These are phyloP conservation scores for Kodamaea plutei DNA, from an alignment of 1,139 yeast genomes.

Conservation along the genomic window DNA sequence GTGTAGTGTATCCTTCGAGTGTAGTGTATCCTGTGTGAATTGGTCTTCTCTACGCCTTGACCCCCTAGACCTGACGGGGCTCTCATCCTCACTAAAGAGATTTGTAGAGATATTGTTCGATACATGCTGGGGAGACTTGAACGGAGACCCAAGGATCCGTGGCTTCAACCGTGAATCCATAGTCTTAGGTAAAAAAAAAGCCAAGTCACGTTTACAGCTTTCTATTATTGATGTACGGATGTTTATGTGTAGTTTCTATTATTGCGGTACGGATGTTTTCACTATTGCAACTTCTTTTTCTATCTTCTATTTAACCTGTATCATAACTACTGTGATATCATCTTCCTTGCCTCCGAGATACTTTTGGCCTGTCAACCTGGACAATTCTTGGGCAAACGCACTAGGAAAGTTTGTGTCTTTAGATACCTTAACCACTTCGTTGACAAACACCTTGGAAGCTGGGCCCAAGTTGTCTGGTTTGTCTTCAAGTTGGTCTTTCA, in stretches of 20 bases:
- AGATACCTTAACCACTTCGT: constrained; percentile 65
- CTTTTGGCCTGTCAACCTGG: constrained; percentile 61
- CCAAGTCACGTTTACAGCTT: too few species aligned
- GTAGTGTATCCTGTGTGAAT: too few species aligned
- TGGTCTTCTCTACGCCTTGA: too few species aligned
- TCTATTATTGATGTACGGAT: background rate
- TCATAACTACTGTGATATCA: constrained; percentile 80
- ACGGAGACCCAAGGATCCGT: constrained; percentile 23
- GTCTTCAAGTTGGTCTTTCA: constrained; percentile 39
- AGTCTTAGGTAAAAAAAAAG: too few species aligned
- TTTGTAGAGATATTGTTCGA: too few species aligned
- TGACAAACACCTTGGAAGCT: constrained; percentile 57
- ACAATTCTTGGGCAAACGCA: constrained; percentile 81
- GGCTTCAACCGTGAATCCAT: constrained; percentile 4
- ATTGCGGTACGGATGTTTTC: background rate
- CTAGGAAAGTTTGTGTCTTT: constrained; percentile 73
- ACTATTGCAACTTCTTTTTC: background rate
- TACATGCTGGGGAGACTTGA: constrained; percentile 19
- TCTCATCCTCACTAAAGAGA: too few species aligned
- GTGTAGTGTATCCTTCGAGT: constrained; percentile 2
- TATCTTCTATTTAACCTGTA: constrained; percentile 43
- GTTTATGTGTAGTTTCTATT: background rate
- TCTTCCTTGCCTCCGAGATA: constrained; percentile 94
- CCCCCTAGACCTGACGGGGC: too few species aligned
- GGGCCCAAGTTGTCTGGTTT: constrained; percentile 21